Evolutionary conservation across 164 flowering plant species (phyloP), one percentile per base, ranked within the genome.

Genomic region (Warburgia ugandensis): DNA sequence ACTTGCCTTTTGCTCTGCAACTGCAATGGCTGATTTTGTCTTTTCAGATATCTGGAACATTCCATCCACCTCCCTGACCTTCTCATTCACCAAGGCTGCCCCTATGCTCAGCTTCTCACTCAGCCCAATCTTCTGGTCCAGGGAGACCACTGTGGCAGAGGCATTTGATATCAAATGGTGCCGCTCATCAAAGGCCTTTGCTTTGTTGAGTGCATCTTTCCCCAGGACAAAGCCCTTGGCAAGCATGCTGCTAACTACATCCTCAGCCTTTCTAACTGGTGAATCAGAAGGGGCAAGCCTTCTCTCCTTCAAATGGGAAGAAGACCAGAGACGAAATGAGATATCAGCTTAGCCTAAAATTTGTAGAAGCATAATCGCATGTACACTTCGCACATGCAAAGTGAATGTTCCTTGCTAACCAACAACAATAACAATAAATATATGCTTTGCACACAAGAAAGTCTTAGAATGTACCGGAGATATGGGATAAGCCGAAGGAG

Each of bases 181-280:
- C 58, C 57, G 64, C 44, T 82, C 90, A 42, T 87, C 94, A 19
- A 87, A 74, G 7, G 72, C 29, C 58, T 75, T 83, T 44, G 96
- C 91, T 65, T 75, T 83, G 67, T 60, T 68, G 37, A 88, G 60
- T 7, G 96, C 86, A 60, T 85, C 96, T 60, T 84, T 84, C 29
- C 96, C 94, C 67, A 88, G 52, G 29, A 77, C 61, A 43, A 76
- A 84, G 57, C 96, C 96, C 64, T 66, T 81, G 19, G 92, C 90
- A 7, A 87, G 77, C 90, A 87, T 80, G 47, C 78, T 71, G 75
- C 84, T 84, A 23, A 82, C 87, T 16, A 82, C 79, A 40, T 80
- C 87, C 65, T 84, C 96, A 17, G 87, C 79, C 70, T 76, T 81
- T 58, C 52, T 52, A n/a, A 80, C 66, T 22, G 77, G 74, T 23